A percentile compares a stretch with the other conserved stretches of the same genome.
Evolutionary conservation across 2,329 filamentous ascomycete genomes (phyloP).

Genomic region (Verticillium isaacii): DNA sequence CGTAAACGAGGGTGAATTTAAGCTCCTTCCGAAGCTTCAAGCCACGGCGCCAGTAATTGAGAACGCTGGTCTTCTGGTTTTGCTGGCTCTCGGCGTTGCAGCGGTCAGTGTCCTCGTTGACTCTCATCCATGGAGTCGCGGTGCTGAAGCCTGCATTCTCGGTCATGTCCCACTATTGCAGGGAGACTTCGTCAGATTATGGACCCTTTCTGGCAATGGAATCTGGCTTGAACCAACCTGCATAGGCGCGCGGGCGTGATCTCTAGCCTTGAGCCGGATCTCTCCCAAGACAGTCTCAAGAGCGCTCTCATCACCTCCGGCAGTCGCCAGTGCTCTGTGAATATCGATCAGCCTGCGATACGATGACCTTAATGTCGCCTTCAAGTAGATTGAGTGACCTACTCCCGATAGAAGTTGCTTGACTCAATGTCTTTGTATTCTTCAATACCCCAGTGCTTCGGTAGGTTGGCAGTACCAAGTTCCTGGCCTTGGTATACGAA

Average conservation of each 20-base stretch:
- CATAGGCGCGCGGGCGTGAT: not conserved
- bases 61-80: not conserved
- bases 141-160: not conserved
- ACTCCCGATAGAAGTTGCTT: not conserved
- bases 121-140: not conserved
- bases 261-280: not conserved
- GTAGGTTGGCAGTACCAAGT: constrained; percentile 54
- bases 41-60: not conserved
- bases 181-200: no score
- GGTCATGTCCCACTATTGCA: not conserved
- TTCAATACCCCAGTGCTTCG: constrained; percentile 40
- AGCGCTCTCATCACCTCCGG: not conserved
- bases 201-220: not conserved
- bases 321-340: not conserved
- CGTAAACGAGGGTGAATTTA: not conserved
- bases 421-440: constrained; percentile 28
- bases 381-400: not conserved
- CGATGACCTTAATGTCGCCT: not conserved
- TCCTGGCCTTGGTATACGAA: constrained; percentile 60
- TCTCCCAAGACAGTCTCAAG: not conserved
- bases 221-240: not conserved
- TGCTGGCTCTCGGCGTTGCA: not conserved
- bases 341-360: not conserved
- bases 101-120: not conserved
- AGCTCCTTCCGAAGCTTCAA: not conserved